These are phyloP conservation scores for Amorphotheca resinae DNA, from an alignment of 495 filamentous ascomycete species.

Conservation along the genomic window DNA sequence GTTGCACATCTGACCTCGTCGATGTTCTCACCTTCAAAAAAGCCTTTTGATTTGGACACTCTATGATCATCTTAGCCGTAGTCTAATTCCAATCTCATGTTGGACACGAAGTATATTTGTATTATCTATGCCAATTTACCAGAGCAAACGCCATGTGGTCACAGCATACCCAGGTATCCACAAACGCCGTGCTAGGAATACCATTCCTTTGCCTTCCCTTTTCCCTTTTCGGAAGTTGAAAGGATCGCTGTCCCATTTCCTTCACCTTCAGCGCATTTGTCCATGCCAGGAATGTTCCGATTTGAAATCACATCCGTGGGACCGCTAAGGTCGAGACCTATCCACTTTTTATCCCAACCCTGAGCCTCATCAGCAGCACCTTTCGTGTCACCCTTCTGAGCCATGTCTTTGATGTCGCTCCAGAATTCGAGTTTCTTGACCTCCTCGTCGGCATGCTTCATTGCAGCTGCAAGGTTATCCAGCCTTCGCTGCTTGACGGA, in stretches of 20 bases:
- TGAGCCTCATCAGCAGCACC: slow-evolving; percentile 30
- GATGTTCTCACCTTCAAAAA: no score
- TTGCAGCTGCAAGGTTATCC: slow-evolving; percentile 42
- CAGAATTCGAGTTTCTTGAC: slow-evolving; percentile 59
- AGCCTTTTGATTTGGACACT: no score
- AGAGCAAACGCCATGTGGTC: no score
- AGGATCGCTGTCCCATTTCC: slow-evolving; percentile 4
- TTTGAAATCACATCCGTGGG: slow-evolving; percentile 19
- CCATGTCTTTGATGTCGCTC: slow-evolving; percentile 58
- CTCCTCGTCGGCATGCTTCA: slow-evolving; percentile 53
- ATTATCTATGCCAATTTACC: no score
- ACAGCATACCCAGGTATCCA: slow-evolving; percentile 2
- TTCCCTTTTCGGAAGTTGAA: not conserved
- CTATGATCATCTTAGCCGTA: no score
- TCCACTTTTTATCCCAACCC: slow-evolving; percentile 31
- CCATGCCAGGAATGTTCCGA: slow-evolving; percentile 7
- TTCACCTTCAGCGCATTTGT: slow-evolving; percentile 7
- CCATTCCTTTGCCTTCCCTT: slow-evolving; percentile 15
- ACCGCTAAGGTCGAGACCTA: slow-evolving; percentile 16
- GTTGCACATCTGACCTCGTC: no score
- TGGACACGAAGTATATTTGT: no score
- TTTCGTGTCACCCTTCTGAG: slow-evolving; percentile 36
- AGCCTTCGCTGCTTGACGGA: slow-evolving; percentile 21
- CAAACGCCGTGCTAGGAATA: slow-evolving; percentile 12
- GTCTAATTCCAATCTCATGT: no score